Evolutionary conservation across 2,329 filamentous ascomycete species (phyloP), one percentile per base, ranked within the genome.

Genomic region (Beauveria rudraprayagi): DNA sequence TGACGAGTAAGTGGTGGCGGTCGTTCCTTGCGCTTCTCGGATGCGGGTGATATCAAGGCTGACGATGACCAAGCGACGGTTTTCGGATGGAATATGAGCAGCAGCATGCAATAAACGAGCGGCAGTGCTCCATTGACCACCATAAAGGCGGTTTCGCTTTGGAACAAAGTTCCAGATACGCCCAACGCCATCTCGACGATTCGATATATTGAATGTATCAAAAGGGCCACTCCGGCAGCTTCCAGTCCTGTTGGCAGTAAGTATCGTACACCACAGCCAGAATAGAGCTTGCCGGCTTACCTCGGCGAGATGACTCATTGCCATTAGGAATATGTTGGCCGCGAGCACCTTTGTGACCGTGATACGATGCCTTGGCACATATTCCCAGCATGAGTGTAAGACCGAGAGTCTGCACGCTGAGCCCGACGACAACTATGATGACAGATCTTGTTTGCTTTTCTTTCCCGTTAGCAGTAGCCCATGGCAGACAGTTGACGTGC

Each of bases 101-200:
- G n/a, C 5, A 59, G 22, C 17, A 44, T 30, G 24, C 47, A 59
- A 24, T 30, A 51, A 6, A 59, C 10, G 4, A 59, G 24, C 2
- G 56, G 47, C 6, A 59, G 10, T 19, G 56, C 56, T 30, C 56
- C 56, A 30, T 59, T 40, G 1, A 37, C 56, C 2, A 59, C 14
- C 56, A 59, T 59, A 17, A 59, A 59, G 11, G 56, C 56, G 9
- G 24, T 51, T 10, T 59, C 47, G 37, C 56, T 51, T 26, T 59
- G 56, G 16, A 59, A 59, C 4, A 59, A 6, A 8, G 24, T 44
- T 6, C 46, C 56, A 9, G 56, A 52, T 22, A 59, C 2, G 6
- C 56, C 46, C 22, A 44, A 4, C 22, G 46, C 34, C 30, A 59
- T 52, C 24, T 59, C 56, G 34, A 59, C 47, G n/a, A 59, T 59